Base-by-base conservation (phyloP, 2,329 filamentous ascomycete species). In the Sporothrix globosa region DNA sequence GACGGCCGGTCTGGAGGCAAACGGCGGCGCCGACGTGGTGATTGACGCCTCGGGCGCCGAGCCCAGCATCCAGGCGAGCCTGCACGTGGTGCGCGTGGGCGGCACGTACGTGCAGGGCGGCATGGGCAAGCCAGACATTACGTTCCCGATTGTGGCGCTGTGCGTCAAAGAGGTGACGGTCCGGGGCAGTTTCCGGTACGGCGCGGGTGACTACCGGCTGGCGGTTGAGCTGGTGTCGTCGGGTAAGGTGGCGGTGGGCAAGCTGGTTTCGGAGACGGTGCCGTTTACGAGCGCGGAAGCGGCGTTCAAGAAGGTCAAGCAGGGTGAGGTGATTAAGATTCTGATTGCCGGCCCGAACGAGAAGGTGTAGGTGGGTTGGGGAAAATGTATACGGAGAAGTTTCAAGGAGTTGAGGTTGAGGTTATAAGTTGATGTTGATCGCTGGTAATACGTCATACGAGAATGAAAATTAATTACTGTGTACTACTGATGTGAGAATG, bases 131-230 rank as follows among this genome's bases (percentile, higher is more conserved):
- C 81, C 88, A 52, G 92, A 97, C 77, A 94, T 97, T 79, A 91
- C 82, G 10, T 97, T 97, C 83, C 95, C 95, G 67, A 97, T 98
- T 79, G 92, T 95, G 87, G 91, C 92, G 5, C 85, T 96, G 77
- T 96, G 93, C 79, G 86, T 90, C 67, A 97, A 97, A 83, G 95
- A 98, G 83, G 84, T 97, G 67, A 96, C 90, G 13, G 86, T 92
- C 61, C 92, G 91, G 78, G 95, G 95, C 27, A 94, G 90, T 73
- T 98, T 98, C 85, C 88, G 95, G 52, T 98, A 98, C 80, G 90
- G 90, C 3, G 87, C 88, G 69, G 94, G 94, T 24, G 95, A 97
- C 80, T 98, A 97, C 81, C 87, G 90, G 78, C 87, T 94, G 7
- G 93, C 93, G 4, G 85, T 97, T 60, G 88, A 92, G 73, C 84